These are phyloP conservation scores for Pseudoperonospora humuli DNA, from an alignment of 352 stramenopile genomes.

Conservation along the genomic window DNA sequence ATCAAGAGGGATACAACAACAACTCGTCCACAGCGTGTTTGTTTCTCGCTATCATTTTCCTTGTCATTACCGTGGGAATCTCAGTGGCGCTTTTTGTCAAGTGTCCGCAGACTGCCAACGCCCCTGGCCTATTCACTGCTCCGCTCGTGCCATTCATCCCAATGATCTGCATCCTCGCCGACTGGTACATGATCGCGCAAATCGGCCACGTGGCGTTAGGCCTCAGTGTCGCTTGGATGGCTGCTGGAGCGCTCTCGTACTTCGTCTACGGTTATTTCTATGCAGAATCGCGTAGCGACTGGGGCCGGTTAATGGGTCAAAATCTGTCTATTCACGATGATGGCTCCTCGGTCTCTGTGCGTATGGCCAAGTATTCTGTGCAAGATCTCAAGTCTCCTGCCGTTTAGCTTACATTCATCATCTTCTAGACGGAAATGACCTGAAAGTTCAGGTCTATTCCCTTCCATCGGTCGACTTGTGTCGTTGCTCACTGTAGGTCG, in stretches of 20 bases:
- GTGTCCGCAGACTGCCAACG: slow-evolving; percentile 33
- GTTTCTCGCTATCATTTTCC: slow-evolving; percentile 35
- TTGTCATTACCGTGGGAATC: slow-evolving; percentile 29
- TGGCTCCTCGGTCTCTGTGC: slow-evolving; percentile 28
- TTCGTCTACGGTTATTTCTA: slow-evolving; percentile 50
- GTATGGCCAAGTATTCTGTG: slow-evolving; percentile 24
- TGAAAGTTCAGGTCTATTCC: too few species aligned
- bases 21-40: slow-evolving; percentile 26
- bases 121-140: slow-evolving; percentile 27
- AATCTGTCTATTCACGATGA: slow-evolving; percentile 23
- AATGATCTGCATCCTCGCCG: slow-evolving; percentile 40
- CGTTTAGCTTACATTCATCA: slow-evolving; percentile 9
- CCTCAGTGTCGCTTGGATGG: slow-evolving; percentile 41
- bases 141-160: slow-evolving; percentile 55
- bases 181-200: slow-evolving; percentile 65
- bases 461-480: too few species aligned
- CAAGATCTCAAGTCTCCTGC: slow-evolving; percentile 21
- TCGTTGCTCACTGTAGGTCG: too few species aligned
- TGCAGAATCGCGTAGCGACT: slow-evolving; percentile 32
- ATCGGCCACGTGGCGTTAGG: slow-evolving; percentile 29
- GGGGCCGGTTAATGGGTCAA: slow-evolving; percentile 31
- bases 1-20: slow-evolving; percentile 48
- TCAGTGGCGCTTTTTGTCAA: slow-evolving; percentile 36
- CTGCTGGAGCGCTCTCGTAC: slow-evolving; percentile 39
- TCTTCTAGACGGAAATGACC: too few species aligned